These are phyloP conservation scores for Cucurbita maxima DNA, from an alignment of 306 rosid species.

Conservation along the genomic window DNA sequence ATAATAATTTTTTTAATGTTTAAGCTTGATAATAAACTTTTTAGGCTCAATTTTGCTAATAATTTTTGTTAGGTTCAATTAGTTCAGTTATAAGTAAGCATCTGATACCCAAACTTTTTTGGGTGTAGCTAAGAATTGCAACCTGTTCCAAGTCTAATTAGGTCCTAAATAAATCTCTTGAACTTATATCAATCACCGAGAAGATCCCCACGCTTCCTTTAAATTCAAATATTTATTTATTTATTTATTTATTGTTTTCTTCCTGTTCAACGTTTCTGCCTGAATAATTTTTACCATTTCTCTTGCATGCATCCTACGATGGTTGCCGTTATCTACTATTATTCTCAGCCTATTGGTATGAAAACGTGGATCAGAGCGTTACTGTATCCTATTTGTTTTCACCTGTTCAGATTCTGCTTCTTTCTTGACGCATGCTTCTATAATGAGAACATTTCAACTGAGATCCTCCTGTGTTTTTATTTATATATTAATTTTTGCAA, in stretches of 20 bases:
- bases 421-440: conserved; percentile 1
- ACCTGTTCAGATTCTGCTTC: conserved; percentile 8
- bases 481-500: neutral
- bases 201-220: neutral
- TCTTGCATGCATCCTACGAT: neutral
- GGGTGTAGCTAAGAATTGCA: neutral
- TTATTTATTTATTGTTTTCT: neutral
- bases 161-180: neutral
- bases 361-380: conserved; percentile 64
- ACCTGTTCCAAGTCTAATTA: neutral
- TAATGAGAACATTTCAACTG: conserved; percentile 3
- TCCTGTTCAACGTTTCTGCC: neutral
- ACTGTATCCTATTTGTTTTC: conserved; percentile 57
- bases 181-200: neutral
- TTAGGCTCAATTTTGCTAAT: too few species aligned
- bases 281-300: neutral
- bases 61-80: neutral
- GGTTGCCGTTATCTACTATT: conserved; percentile 77
- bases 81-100: neutral
- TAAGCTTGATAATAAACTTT: too few species aligned
- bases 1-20: too few species aligned
- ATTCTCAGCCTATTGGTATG: conserved; percentile 56
- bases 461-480: neutral
- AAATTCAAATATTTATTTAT: neutral
- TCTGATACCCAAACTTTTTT: neutral